Base-by-base conservation (phyloP, 331 rosid species). In the Ulmus americana region DNA sequence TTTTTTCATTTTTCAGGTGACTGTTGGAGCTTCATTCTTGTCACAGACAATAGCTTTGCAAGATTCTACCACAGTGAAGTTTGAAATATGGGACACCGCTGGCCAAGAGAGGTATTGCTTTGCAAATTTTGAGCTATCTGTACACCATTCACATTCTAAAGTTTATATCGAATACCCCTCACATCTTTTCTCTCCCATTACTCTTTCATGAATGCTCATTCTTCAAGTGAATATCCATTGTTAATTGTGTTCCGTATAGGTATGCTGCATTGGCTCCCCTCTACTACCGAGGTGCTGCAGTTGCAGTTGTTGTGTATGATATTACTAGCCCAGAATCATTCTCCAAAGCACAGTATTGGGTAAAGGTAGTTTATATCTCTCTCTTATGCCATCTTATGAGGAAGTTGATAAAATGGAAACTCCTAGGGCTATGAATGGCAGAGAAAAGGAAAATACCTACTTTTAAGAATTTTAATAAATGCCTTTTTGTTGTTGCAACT, bases 21-120 rank as follows among this genome's bases (percentile, higher is more conserved):
- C 99, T 53, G 97, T 94, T 51, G 99, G 99, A 75, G 99, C 99
- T 63, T 94, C 99, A 53, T 94, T 94, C 85, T 81, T 94, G 84
- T 85, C 97, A 16, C 99, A 94, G 83, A 94, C 97, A 47, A 94
- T 94, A 68, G 99, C 97, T 63, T 73, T 94, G 78, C 99, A 94
- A 84, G 99, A 94, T 80, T 94, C 99, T 50, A 87, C 99, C 41
- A 94, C 97, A 0, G 99, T 94, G 71, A 94, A 94, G 83, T 94
- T 94, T 79, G 99, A 94, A 88, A 94, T 94, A 77, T 94, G 99
- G 99, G 99, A 94, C 74, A 94, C 99, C 47, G 99, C 99, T 73
- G 99, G 99, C 58, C 99, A 94, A 73, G 97, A 94, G 86, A 94
- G 99, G 99, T 94, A 73, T 48, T 69, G 42, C 47, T 44, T 18